phyloP scores from a whole-genome alignment of 441 rosid genomes.

The Brassica balearica region DNA sequence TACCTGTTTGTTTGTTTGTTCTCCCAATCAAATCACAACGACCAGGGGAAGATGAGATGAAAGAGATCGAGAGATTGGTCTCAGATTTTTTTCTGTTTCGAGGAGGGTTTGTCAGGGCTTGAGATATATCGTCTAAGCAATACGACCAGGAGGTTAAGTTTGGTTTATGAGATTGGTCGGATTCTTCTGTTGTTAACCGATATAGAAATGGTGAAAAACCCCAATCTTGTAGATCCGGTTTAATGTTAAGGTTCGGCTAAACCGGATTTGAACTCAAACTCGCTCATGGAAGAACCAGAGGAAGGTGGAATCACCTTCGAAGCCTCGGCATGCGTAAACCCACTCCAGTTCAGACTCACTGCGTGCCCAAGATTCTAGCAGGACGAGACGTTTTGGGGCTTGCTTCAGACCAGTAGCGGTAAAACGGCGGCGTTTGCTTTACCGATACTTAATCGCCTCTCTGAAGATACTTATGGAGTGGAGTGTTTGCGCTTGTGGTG shows the following conservation, averaged over 20 bases:
- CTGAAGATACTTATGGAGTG: constrained; percentile 86
- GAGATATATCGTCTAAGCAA: background rate
- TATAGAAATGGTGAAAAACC: background rate
- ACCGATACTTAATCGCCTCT: constrained; percentile 77
- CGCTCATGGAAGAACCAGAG: too few relatives aligned
- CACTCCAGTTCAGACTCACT: constrained; percentile 83
- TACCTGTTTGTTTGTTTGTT: constrained; percentile 7
- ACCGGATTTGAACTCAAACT: constrained; percentile 28
- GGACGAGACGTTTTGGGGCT: constrained; percentile 86
- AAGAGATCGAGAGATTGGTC: background rate
- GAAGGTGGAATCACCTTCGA: constrained; percentile 45
- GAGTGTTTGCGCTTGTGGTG: constrained; percentile 77
- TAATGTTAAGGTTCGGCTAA: background rate
- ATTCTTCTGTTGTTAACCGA: background rate
- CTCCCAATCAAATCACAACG: constrained; percentile 11
- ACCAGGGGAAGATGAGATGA: background rate
- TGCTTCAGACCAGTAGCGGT: constrained; percentile 92
- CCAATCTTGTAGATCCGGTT: background rate
- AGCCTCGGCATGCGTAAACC: constrained; percentile 75
- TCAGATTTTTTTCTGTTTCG: background rate
- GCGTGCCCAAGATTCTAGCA: constrained; percentile 74
- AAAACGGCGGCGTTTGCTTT: constrained; percentile 97
- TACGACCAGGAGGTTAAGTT: background rate
- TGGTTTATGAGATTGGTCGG: background rate
- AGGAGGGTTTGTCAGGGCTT: background rate